phyloP scores from a whole-genome alignment of 768 basidiomycete genomes.

The Chlorophyllum brunneum region DNA sequence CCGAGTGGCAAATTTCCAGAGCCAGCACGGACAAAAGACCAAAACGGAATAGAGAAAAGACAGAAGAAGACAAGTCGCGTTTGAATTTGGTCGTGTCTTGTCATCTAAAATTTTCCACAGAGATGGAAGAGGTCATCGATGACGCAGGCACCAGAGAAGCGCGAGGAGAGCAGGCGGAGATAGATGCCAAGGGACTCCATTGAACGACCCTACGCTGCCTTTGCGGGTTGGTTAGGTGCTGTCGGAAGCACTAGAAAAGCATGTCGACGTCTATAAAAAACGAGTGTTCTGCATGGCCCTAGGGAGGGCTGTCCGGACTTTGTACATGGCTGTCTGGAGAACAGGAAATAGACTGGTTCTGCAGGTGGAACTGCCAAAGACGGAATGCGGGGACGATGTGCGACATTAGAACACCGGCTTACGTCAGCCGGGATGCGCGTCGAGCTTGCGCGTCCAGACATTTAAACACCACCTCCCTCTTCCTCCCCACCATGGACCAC shows the following conservation, averaged over 20 bases:
- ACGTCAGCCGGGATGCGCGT: slow-evolving; percentile 27
- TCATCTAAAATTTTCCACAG: background rate
- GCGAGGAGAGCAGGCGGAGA: background rate
- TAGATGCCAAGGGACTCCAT: background rate
- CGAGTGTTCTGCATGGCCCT: too few species aligned
- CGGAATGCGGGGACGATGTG: background rate
- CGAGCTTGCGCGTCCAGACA: slow-evolving; percentile 23
- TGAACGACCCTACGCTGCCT: too few species aligned
- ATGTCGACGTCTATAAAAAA: too few species aligned
- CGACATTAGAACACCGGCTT: slow-evolving; percentile 10
- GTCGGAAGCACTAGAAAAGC: too few species aligned
- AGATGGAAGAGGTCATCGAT: background rate
- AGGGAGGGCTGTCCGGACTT: too few species aligned
- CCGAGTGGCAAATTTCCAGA: background rate
- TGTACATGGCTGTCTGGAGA: too few species aligned
- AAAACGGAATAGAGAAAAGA: too few species aligned
- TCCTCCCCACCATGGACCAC: slow-evolving; percentile 59
- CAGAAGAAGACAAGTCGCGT: too few species aligned
- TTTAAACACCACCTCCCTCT: slow-evolving; percentile 7
- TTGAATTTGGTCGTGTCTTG: background rate
- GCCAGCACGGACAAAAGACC: too few species aligned
- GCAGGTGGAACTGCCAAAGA: background rate
- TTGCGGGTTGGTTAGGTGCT: too few species aligned
- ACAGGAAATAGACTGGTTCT: background rate
- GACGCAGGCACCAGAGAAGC: background rate